phyloP scores from a whole-genome alignment of 2,329 filamentous ascomycete species.

The Atkinsonella hypoxylon region DNA sequence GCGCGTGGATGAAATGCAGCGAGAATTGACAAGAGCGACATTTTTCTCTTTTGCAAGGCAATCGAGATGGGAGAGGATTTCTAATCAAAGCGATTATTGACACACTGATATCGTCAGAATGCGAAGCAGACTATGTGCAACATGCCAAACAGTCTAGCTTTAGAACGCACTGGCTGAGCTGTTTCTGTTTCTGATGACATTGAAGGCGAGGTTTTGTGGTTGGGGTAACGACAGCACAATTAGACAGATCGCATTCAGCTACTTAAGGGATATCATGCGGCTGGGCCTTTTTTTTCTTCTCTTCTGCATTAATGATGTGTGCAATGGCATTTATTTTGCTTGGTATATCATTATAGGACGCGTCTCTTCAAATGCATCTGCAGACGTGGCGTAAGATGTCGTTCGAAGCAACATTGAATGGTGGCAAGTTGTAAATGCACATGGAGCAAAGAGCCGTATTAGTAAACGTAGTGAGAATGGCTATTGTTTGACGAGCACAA shows the following conservation, averaged over 20 bases:
- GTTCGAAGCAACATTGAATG: neutral
- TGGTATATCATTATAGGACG: slow-evolving; percentile 5
- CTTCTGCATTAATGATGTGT: slow-evolving; percentile 23
- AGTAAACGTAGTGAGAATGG: neutral
- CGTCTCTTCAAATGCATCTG: neutral
- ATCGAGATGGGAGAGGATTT: neutral
- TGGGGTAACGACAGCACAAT: slow-evolving; percentile 19
- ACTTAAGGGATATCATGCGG: slow-evolving; percentile 25
- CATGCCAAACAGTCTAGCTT: neutral
- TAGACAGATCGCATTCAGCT: slow-evolving; percentile 26
- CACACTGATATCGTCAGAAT: slow-evolving; percentile 1
- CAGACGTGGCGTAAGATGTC: neutral
- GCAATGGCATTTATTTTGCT: slow-evolving; percentile 12
- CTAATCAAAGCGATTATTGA: slow-evolving; percentile 2
- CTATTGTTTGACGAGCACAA: neutral
- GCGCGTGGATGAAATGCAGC: neutral
- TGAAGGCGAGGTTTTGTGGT: slow-evolving; percentile 15
- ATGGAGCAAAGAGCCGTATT: too few species aligned
- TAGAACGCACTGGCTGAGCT: slow-evolving; percentile 11
- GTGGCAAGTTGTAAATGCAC: neutral
- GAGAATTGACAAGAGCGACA: slow-evolving; percentile 1
- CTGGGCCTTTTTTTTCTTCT: slow-evolving; percentile 18
- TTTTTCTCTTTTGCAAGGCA: slow-evolving; percentile 7
- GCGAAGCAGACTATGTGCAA: slow-evolving; percentile 2
- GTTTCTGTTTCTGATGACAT: slow-evolving; percentile 12